Evolutionary conservation across 2,329 filamentous ascomycete genomes (phyloP), one percentile per base, ranked within the genome.

Genomic region (Aplosporella prunicola): DNA sequence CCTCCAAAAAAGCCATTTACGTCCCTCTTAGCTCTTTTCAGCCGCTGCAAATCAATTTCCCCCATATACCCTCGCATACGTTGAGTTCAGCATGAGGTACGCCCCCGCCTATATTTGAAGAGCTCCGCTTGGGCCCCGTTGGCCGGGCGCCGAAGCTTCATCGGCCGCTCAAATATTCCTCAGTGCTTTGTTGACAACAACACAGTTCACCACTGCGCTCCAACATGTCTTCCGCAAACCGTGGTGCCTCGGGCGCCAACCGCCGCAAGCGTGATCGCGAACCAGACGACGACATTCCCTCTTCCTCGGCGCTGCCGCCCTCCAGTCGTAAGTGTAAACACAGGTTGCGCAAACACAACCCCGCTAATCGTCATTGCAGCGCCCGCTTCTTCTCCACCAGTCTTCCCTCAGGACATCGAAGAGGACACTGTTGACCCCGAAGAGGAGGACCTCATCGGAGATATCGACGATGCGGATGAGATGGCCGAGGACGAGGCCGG

Each of bases 191-290:
- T 49, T 46, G 23, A 32, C 31, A 13, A 20, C 27, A 15, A 5
- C 15, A 25, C 55, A 93, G 84, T 69, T 93, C 86, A 59, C 87
- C 88, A 57, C 72, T 93, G 43, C 79, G 81, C 61, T 72, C 78
- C 50, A 86, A 79, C 63, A 81, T 83, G 69, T 78, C 80, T 43
- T 88, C 87, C 47, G 86, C 80, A 51, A 94, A 93, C 63, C 78
- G 85, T 49, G 84, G 85, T 36, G 58, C 72, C 40, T 61, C 63
- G 13, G 64, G 63, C 36, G 51, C 64, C 45, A 71, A 64, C 46
- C 63, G 69, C 44, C 69, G 75, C 43, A 82, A 82, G 60, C 72
- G 79, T 50, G 68, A 70, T 23, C 71, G 78, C 62, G 78, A 81
- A 50, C 70, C 71, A 42, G 78, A 80, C 48, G 72, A 78, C 51